Evolutionary conservation across 2,329 filamentous ascomycete species (phyloP).

Genomic region (Sporothrix protearum): DNA sequence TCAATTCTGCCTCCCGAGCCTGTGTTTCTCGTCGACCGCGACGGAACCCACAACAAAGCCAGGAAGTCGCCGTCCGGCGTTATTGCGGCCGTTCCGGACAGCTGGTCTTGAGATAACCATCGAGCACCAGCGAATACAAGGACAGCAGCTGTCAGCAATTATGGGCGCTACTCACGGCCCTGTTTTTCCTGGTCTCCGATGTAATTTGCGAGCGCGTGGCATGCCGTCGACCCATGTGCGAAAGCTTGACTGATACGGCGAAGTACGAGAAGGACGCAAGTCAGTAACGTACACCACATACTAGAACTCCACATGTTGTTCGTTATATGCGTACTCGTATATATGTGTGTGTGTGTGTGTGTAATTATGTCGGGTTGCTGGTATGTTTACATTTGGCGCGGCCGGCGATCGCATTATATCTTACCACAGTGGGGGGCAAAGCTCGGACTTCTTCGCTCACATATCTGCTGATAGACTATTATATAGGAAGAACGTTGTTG

Average conservation of each 20-base stretch:
- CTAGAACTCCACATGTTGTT: no score
- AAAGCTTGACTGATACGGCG: no score
- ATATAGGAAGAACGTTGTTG: background rate
- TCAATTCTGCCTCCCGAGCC: background rate
- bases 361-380: background rate
- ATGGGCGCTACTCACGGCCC: background rate
- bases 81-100: constrained; percentile 17
- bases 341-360: background rate
- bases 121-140: no score
- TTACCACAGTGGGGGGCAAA: constrained; percentile 1
- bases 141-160: no score
- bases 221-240: background rate
- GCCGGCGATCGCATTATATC: background rate
- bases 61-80: constrained; percentile 18
- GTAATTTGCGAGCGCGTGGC: background rate
- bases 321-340: no score
- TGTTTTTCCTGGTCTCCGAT: background rate
- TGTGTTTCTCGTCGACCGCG: background rate
- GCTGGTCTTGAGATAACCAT: background rate
- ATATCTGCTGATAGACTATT: background rate
- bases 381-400: background rate
- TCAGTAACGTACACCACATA: no score
- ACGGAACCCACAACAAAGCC: background rate
- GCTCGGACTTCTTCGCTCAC: background rate
- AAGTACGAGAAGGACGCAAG: no score